A percentile compares a stretch with the other conserved stretches of the same genome.
Evolutionary conservation across 2,329 filamentous ascomycete genomes (phyloP).

Genomic region (Capronia americana): DNA sequence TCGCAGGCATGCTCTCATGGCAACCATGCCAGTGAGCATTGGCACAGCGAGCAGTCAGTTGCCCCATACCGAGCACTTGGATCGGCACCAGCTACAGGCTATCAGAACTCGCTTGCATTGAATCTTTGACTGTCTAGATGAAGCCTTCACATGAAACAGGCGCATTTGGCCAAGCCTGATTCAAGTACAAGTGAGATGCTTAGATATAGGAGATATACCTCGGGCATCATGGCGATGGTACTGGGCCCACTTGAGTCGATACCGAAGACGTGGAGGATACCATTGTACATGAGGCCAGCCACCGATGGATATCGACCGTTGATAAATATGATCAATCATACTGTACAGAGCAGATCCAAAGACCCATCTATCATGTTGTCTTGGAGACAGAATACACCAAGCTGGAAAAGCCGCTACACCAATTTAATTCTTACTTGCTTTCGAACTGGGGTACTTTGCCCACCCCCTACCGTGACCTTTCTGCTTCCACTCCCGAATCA

Average conservation of each 20-base stretch:
- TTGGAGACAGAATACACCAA: not conserved
- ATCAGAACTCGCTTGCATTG: not conserved
- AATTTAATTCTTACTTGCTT: conserved; percentile 8
- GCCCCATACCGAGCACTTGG: not conserved
- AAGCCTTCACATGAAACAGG: not conserved
- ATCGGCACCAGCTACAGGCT: not conserved
- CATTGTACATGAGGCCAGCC: not conserved
- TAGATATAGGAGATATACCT: not conserved
- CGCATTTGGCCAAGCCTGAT: not conserved
- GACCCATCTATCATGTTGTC: not conserved
- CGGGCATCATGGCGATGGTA: not conserved
- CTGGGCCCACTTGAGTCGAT: not conserved
- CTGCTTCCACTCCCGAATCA: conserved; percentile 93
- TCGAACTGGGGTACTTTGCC: conserved; percentile 84
- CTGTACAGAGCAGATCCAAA: not conserved
- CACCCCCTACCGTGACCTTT: conserved; percentile 74
- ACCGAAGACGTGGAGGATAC: not conserved
- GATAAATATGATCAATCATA: not conserved
- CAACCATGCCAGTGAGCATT: not conserved
- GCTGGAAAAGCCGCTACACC: not conserved
- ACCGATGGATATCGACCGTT: not conserved
- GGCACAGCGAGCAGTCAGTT: not conserved
- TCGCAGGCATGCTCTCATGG: not conserved
- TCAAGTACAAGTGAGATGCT: not conserved
- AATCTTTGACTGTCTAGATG: not conserved